Evolutionary conservation across 345 rosid genomes (phyloP).

Genomic region (Cardamine occulta): DNA sequence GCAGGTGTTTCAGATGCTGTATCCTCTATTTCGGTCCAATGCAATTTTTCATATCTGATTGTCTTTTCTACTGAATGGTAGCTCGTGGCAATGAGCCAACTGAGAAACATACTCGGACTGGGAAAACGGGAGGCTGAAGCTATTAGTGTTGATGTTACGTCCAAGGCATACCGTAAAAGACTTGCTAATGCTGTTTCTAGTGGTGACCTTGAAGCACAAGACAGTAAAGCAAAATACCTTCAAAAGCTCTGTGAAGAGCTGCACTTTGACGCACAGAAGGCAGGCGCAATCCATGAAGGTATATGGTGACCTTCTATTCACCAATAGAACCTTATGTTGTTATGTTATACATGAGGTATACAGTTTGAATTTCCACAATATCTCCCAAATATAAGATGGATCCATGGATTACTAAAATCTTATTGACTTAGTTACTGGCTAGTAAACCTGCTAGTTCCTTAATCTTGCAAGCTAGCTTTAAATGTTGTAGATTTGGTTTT

Average conservation of each 20-base stretch:
- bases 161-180: constrained; percentile 86
- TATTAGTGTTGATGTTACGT: constrained; percentile 69
- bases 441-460: constrained; percentile 23
- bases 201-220: constrained; percentile 86
- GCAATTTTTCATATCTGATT: constrained; percentile 6
- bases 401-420: constrained; percentile 13
- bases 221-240: constrained; percentile 93
- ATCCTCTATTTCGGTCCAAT: background rate
- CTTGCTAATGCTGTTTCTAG: constrained; percentile 73
- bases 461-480: constrained; percentile 13
- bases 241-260: constrained; percentile 87
- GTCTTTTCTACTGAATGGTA: constrained; percentile 36
- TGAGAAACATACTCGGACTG: constrained; percentile 89
- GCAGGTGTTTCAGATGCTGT: constrained; percentile 23
- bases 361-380: constrained; percentile 10
- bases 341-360: constrained; percentile 8
- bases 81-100: constrained; percentile 77
- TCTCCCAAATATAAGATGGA: constrained; percentile 5
- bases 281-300: constrained; percentile 96
- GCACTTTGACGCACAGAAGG: constrained; percentile 84
- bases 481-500: constrained; percentile 16
- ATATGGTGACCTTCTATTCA: constrained; percentile 28
- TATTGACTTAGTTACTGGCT: constrained; percentile 20
- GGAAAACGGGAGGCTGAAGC: constrained; percentile 89
- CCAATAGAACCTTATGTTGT: background rate